Evolutionary conservation across 371 early-diverging fungal genomes (phyloP), one percentile per base, ranked within the genome.

Genomic region (Phascolomyces articulosus): DNA sequence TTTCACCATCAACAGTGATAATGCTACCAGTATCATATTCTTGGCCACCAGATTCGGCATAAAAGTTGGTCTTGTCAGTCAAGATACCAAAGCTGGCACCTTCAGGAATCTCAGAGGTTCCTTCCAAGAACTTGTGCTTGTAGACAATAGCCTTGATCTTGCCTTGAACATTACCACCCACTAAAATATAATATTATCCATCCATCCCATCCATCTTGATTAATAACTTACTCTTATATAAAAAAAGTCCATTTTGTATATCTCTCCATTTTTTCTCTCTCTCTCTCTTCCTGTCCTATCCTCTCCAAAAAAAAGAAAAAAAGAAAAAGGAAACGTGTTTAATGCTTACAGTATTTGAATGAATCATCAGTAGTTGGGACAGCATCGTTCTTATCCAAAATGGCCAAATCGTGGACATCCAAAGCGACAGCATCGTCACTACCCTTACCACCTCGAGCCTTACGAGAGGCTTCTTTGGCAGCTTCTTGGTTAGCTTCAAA

Each of bases 11-110:
- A 49, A 91, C 79, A 29, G 89, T 82, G 38, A 91, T 88, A 62
- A 99, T 87, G 63, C 87, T 85, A 55, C 99, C 99, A n/a, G 89
- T 91, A 74, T 99, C 99, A 68, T 91, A 96, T 70, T 95, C 93
- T 80, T 99, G 99, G 40, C 99, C 99, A 75, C 99, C 99, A 58
- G 89, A 89, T 82, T 99, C 99, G 49, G 97, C 96, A 77, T 99
- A 99, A 72, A 99, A 98, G 90, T 96, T 97, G 65, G 99, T 98
- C 71, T 90, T 87, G 81, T 99, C 98, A 53, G 97, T 87, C 63
- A 99, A 77, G n/a, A 99, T 79, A 65, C 98, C 96, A 70, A 95
- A 90, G 28, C 73, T 70, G 58, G 82, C 78, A 38, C 79, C 80
- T 27, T 79, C 75, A 49, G 85, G 80, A 54, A 90, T 86, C 23